phyloP scores from a whole-genome alignment of 225 moss, liverwort and hornwort genomes.

The Ulota crispa region DNA sequence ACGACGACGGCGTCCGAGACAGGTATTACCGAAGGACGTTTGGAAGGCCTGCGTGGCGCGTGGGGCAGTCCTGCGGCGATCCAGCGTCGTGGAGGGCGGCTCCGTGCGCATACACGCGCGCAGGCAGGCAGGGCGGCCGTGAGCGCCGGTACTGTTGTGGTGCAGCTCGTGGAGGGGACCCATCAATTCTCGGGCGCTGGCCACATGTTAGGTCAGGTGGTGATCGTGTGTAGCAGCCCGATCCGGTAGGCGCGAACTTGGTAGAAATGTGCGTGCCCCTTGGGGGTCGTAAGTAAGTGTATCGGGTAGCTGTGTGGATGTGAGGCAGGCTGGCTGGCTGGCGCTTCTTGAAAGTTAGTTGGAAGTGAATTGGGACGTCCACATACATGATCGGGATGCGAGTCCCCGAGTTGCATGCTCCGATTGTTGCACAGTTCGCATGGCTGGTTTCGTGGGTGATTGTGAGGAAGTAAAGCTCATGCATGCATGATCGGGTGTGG shows the following conservation, averaged over 20 bases:
- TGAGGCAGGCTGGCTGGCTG: neutral
- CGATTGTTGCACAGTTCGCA: neutral
- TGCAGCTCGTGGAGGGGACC: neutral
- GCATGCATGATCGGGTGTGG: neutral
- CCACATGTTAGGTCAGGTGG: neutral
- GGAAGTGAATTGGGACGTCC: neutral
- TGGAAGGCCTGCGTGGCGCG: neutral
- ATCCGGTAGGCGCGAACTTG: neutral
- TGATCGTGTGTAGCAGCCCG: neutral
- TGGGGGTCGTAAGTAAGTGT: neutral
- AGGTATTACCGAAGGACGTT: neutral
- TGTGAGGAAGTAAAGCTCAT: neutral
- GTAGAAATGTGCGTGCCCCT: neutral
- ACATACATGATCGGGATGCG: neutral
- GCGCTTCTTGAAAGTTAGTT: neutral
- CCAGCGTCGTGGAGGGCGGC: neutral
- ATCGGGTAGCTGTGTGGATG: neutral
- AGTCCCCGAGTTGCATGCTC: neutral
- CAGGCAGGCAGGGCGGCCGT: neutral
- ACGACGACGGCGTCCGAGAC: neutral
- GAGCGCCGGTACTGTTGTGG: neutral
- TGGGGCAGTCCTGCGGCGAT: neutral
- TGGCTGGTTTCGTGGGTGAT: neutral
- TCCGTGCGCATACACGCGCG: neutral
- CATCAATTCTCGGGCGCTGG: neutral